Percentiles rank a stretch among this genome's conserved stretches.
These are phyloP conservation scores for Cordia subcordata DNA, from an alignment of 257 asterid species.

Conservation along the genomic window DNA sequence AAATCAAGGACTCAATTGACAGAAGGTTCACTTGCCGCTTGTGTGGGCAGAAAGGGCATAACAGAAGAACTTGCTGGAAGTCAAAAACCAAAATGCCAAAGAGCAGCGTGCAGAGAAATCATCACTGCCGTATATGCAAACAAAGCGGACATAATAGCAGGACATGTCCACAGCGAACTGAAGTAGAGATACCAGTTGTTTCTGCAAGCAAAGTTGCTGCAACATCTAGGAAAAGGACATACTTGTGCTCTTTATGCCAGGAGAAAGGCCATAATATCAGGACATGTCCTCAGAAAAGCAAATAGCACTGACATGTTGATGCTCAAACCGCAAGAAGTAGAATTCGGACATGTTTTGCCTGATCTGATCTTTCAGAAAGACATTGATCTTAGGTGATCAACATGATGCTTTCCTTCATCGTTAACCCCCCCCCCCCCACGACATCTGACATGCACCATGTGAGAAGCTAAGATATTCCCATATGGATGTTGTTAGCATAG, in stretches of 20 bases:
- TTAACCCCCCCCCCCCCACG: too few species aligned
- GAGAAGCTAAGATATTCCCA: too few species aligned
- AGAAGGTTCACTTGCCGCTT: slow-evolving; percentile 56
- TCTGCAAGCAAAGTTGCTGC: slow-evolving; percentile 14
- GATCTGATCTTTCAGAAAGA: too few species aligned
- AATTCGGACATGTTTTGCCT: too few species aligned
- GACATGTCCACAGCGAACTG: slow-evolving; percentile 53
- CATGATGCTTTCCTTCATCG: too few species aligned
- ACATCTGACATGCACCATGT: too few species aligned
- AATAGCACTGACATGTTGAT: neutral
- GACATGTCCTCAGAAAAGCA: slow-evolving; percentile 39
- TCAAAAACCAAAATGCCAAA: slow-evolving; percentile 30
- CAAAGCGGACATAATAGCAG: slow-evolving; percentile 63
- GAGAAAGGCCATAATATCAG: slow-evolving; percentile 53
- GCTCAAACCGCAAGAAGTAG: too few species aligned
- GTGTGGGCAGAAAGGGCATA: slow-evolving; percentile 89
- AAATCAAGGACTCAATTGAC: slow-evolving; percentile 29
- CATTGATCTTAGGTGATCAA: too few species aligned
- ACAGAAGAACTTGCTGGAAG: slow-evolving; percentile 72
- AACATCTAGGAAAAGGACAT: slow-evolving; percentile 20
- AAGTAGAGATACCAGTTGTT: slow-evolving; percentile 17
- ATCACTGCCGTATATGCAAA: slow-evolving; percentile 61
- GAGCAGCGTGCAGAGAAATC: slow-evolving; percentile 30
- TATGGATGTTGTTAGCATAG: too few species aligned
- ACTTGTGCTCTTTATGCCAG: slow-evolving; percentile 41